Percentiles rank a stretch among this genome's conserved stretches.
phyloP scores from a whole-genome alignment of 202 grass and related monocot species.

The Carex sylvatica region DNA sequence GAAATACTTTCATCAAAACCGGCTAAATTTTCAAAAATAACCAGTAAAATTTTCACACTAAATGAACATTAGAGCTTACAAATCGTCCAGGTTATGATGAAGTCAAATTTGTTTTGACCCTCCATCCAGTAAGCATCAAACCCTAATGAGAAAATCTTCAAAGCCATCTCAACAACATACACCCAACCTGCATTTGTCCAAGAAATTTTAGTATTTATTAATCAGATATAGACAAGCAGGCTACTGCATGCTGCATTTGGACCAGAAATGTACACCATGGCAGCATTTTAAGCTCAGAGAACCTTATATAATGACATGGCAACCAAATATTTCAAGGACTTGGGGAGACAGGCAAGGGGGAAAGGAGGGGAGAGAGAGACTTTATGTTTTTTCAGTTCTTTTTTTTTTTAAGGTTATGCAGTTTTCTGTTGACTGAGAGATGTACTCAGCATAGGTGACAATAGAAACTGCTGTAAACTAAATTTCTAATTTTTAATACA shows the following conservation, averaged over 20 bases:
- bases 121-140: slow-evolving; percentile 95
- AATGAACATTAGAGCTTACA: slow-evolving; percentile 51
- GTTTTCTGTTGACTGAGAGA: no score
- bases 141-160: slow-evolving; percentile 96
- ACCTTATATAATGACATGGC: neutral
- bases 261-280: neutral
- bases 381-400: no score
- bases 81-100: slow-evolving; percentile 94
- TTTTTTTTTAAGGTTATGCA: no score
- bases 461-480: no score
- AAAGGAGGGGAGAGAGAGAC: neutral
- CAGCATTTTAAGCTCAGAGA: neutral
- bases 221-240: neutral
- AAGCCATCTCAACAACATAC: slow-evolving; percentile 91
- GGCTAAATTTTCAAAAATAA: neutral
- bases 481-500: no score
- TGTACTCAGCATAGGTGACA: no score
- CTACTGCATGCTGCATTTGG: neutral
- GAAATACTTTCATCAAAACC: neutral
- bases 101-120: slow-evolving; percentile 95
- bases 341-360: neutral
- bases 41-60: slow-evolving; percentile 10
- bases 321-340: slow-evolving; percentile 6
- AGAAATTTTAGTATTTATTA: neutral
- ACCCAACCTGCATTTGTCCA: slow-evolving; percentile 72